Percentiles rank a stretch among this genome's conserved stretches.
Conservation (phyloP, 495 filamentous ascomycete genomes). For the Chaetomium fimeti region DNA sequence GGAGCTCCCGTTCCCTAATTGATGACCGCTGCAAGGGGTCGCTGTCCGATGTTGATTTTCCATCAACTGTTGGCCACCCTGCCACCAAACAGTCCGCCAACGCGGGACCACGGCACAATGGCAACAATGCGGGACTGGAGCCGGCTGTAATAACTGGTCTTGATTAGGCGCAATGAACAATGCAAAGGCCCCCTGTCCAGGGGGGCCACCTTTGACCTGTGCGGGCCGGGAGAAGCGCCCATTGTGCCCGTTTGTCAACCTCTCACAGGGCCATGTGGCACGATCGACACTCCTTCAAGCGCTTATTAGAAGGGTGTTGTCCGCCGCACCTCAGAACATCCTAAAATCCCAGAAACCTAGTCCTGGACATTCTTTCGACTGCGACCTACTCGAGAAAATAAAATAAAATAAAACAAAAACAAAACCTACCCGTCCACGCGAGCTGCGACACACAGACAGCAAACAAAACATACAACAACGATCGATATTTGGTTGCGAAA, state of each 20-base stretch:
- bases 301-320: conserved; percentile 2
- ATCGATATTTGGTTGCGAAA: background rate
- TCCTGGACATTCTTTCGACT: background rate
- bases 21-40: conserved; percentile 13
- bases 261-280: background rate
- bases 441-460: background rate
- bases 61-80: conserved; percentile 22
- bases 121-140: conserved; percentile 1
- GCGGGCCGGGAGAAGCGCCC: background rate
- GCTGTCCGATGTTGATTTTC: conserved; percentile 9
- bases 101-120: conserved; percentile 3
- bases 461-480: background rate
- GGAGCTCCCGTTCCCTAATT: conserved; percentile 13
- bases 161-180: conserved; percentile 11
- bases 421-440: background rate
- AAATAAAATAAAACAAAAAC: background rate
- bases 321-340: background rate
- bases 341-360: background rate
- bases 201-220: background rate
- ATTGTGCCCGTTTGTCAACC: conserved; percentile 1
- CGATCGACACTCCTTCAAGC: background rate
- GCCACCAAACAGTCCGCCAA: conserved; percentile 12
- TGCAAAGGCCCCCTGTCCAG: conserved; percentile 1
- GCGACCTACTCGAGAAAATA: background rate
- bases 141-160: background rate